phyloP scores from a whole-genome alignment of 2,329 filamentous ascomycete genomes.

The Diplodia mutila region DNA sequence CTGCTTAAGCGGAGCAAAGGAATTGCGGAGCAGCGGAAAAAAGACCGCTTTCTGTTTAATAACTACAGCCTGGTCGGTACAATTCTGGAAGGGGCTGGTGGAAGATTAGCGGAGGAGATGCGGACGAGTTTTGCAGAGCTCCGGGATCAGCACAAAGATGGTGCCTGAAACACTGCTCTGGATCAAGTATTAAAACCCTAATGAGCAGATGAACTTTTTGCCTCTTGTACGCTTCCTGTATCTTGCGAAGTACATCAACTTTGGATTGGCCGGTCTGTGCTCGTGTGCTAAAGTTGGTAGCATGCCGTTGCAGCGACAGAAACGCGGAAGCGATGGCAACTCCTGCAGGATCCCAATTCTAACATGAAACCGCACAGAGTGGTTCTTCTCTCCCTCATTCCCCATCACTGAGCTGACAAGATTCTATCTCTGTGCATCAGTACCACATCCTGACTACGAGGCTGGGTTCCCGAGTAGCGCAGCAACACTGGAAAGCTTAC shows the following conservation, averaged over 20 bases:
- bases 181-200: not conserved
- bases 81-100: constrained; percentile 74
- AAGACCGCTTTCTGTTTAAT: constrained; percentile 88
- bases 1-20: constrained; percentile 75
- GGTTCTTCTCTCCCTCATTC: too few species aligned
- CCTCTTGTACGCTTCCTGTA: not conserved
- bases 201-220: not conserved
- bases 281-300: not conserved
- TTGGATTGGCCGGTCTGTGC: not conserved
- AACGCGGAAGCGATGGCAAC: not conserved
- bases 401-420: not conserved
- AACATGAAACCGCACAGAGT: too few species aligned
- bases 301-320: not conserved
- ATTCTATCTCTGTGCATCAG: not conserved
- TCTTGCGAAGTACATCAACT: not conserved
- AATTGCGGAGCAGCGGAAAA: constrained; percentile 77
- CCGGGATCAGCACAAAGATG: constrained; percentile 37
- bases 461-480: not conserved
- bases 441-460: not conserved
- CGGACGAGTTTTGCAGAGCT: constrained; percentile 73
- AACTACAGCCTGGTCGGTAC: constrained; percentile 95
- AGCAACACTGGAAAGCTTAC: not conserved
- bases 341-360: too few species aligned
- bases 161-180: not conserved
- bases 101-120: constrained; percentile 75